Conservation (phyloP, 1,284 basidiomycete genomes). For the Cryptococcus sp. region DNA sequence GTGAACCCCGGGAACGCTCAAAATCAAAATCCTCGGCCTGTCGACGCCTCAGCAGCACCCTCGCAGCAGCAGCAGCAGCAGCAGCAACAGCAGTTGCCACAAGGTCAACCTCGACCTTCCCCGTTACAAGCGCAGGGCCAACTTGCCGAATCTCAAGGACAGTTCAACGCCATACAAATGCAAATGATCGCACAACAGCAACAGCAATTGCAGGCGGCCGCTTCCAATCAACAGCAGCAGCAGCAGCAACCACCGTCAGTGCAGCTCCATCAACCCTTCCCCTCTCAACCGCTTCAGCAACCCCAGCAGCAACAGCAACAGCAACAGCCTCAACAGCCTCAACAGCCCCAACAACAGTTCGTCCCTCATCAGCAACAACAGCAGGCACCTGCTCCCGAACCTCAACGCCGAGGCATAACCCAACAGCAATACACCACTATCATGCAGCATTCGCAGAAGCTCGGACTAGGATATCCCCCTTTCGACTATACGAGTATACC, state of each 20-base stretch:
- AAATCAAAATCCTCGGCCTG: too few relatives aligned
- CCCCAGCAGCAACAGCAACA: neutral
- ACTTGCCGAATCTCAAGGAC: neutral
- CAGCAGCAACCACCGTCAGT: conserved; percentile 4
- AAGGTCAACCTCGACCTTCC: too few relatives aligned
- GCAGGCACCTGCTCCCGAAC: neutral
- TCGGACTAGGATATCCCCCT: conserved; percentile 12
- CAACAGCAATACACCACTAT: conserved; percentile 16
- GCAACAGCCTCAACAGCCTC: conserved; percentile 2
- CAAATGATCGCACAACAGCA: conserved; percentile 1
- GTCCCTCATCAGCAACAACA: conserved; percentile 11
- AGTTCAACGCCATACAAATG: neutral
- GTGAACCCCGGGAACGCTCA: too few relatives aligned
- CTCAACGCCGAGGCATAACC: conserved; percentile 12
- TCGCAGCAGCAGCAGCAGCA: conserved; percentile 5
- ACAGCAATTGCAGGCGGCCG: conserved; percentile 5
- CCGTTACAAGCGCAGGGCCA: too few relatives aligned
- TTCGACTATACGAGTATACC: conserved; percentile 17
- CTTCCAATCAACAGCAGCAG: conserved; percentile 4
- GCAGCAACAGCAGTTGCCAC: neutral
- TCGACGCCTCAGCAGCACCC: neutral
- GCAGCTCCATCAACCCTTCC: conserved; percentile 8
- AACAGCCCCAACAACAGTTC: conserved; percentile 2
- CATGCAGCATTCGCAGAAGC: conserved; percentile 14
- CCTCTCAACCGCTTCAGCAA: conserved; percentile 3